A percentile compares a stretch with the other conserved stretches of the same genome.
Evolutionary conservation across 2,329 filamentous ascomycete genomes (phyloP).

Genomic region (Fusarium chaquense): DNA sequence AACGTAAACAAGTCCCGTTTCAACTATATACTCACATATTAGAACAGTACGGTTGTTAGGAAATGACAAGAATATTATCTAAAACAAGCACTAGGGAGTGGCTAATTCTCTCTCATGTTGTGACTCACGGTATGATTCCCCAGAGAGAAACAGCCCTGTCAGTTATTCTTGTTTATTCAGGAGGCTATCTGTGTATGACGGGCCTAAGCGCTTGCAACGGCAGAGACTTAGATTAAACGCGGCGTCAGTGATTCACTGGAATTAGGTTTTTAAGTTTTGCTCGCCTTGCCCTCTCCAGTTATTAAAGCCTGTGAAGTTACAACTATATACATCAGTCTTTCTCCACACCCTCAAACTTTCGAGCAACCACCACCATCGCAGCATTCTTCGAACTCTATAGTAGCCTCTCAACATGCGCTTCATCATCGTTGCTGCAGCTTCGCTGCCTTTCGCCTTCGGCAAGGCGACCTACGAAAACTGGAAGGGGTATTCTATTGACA

Average conservation of each 20-base stretch:
- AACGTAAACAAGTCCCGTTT: neutral
- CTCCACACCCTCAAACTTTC: neutral
- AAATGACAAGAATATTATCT: neutral
- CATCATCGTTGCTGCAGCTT: constrained; percentile 7
- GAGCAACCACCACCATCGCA: neutral
- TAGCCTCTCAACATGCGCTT: constrained; percentile 13
- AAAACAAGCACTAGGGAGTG: neutral
- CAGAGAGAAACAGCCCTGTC: neutral
- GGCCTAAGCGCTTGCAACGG: too few species aligned
- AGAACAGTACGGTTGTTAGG: neutral
- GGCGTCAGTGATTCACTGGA: constrained; percentile 3
- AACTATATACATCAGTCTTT: constrained; percentile 2
- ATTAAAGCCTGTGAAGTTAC: neutral
- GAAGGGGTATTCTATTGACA: constrained; percentile 46
- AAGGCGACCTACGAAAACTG: constrained; percentile 46
- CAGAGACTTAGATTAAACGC: too few species aligned
- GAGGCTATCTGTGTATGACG: neutral
- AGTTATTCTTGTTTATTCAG: neutral
- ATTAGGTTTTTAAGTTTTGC: neutral
- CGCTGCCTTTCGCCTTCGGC: constrained; percentile 27
- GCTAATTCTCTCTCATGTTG: neutral
- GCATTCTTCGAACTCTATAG: too few species aligned
- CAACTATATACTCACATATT: neutral
- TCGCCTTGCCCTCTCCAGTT: neutral
- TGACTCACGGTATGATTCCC: neutral